A percentile compares a stretch with the other conserved stretches of the same genome.
These are phyloP conservation scores for Cytospora piceae DNA, from an alignment of 2,329 filamentous ascomycete species.

Conservation along the genomic window DNA sequence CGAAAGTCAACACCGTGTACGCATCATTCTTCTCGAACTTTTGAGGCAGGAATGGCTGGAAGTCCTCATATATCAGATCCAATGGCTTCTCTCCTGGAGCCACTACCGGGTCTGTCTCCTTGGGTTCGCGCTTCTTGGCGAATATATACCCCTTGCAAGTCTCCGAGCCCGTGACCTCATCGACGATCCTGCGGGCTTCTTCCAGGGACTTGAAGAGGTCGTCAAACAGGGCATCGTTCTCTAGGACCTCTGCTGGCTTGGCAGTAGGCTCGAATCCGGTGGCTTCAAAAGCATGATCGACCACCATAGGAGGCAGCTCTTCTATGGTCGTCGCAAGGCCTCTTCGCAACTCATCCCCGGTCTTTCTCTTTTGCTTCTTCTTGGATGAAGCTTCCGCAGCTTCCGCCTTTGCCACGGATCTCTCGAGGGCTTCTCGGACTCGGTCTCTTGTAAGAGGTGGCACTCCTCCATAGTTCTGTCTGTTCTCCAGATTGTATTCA, in stretches of 20 bases:
- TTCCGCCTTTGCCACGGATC: constrained; percentile 63
- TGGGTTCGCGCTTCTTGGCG: constrained; percentile 60
- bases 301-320: constrained; percentile 83
- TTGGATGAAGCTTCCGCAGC: constrained; percentile 47
- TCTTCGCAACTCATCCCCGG: constrained; percentile 75
- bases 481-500: constrained; percentile 77
- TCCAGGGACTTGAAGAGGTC: constrained; percentile 69
- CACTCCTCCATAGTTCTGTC: constrained; percentile 80
- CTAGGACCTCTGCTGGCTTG: constrained; percentile 71
- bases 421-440: constrained; percentile 69
- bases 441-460: constrained; percentile 76
- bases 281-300: constrained; percentile 81
- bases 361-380: constrained; percentile 75
- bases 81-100: constrained; percentile 44
- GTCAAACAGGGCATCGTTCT: constrained; percentile 65
- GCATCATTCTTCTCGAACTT: constrained; percentile 73
- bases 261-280: constrained; percentile 70
- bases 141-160: constrained; percentile 84
- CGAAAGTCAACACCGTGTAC: constrained; percentile 73
- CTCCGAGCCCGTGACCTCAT: constrained; percentile 68
- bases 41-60: constrained; percentile 85
- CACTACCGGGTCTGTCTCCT: constrained; percentile 33
- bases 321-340: constrained; percentile 82
- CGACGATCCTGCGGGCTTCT: constrained; percentile 70
- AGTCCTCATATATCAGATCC: constrained; percentile 83